A percentile compares a stretch with the other conserved stretches of the same genome.
These are phyloP conservation scores for Annulohypoxylon stygium DNA, from an alignment of 495 filamentous ascomycete genomes.

Conservation along the genomic window DNA sequence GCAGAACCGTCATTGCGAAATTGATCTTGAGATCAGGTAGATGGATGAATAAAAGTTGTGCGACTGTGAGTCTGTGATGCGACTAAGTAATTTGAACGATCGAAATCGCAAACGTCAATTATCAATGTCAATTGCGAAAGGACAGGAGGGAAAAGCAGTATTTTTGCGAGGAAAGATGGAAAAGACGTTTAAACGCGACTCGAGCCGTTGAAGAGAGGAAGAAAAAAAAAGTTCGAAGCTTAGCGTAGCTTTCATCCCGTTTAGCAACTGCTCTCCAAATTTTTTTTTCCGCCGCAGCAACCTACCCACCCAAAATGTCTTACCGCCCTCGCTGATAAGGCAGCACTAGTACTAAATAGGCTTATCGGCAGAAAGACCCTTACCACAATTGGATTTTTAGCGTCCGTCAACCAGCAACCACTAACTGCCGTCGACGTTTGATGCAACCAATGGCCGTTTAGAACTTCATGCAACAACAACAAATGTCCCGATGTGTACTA, in stretches of 20 bases:
- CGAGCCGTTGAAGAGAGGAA: constrained; percentile 38
- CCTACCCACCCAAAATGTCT: constrained; percentile 34
- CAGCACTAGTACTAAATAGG: constrained; percentile 24
- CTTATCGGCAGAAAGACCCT: constrained; percentile 39
- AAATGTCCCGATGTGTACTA: constrained; percentile 18
- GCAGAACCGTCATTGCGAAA: constrained; percentile 62
- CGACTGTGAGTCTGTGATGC: background rate
- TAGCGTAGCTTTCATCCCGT: constrained; percentile 24
- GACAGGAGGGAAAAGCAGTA: constrained; percentile 5
- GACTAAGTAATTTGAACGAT: constrained; percentile 4
- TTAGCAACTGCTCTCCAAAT: constrained; percentile 32
- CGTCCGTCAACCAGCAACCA: constrained; percentile 12
- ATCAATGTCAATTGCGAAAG: background rate
- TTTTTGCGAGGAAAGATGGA: background rate
- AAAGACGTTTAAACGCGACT: constrained; percentile 48
- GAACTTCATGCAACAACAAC: constrained; percentile 35
- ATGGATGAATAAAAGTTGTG: background rate
- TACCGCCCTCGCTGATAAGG: constrained; percentile 41
- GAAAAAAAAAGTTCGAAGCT: constrained; percentile 44
- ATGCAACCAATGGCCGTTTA: constrained; percentile 22
- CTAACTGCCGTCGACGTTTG: constrained; percentile 9
- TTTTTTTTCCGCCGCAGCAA: constrained; percentile 48
- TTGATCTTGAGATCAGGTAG: constrained; percentile 10
- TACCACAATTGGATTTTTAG: constrained; percentile 1
- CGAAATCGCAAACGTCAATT: background rate